Percentiles rank a stretch among this genome's conserved stretches.
Evolutionary conservation across 352 stramenopile genomes (phyloP).

Genomic region (Phytophthora cactorum): DNA sequence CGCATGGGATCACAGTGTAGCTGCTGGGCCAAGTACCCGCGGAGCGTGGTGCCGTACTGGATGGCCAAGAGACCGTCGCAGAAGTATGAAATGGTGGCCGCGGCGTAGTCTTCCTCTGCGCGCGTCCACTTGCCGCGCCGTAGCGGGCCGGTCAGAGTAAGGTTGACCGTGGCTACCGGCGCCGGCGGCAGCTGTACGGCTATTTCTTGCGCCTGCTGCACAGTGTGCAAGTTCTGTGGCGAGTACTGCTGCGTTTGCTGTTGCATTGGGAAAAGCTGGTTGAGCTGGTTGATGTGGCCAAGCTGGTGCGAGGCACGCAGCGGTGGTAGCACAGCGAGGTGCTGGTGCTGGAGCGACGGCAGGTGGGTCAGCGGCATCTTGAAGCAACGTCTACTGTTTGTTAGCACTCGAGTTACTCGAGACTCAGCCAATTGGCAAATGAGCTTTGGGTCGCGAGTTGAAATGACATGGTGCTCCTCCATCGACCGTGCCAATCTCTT

Average conservation of each 20-base stretch:
- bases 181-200: constrained; percentile 7
- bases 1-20: constrained; percentile 81
- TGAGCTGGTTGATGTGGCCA: constrained; percentile 17
- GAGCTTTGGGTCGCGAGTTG: constrained; percentile 32
- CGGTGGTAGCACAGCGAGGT: constrained; percentile 33
- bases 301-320: constrained; percentile 32
- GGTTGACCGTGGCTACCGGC: constrained; percentile 10
- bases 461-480: constrained; percentile 18
- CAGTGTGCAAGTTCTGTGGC: constrained; percentile 15
- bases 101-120: constrained; percentile 69
- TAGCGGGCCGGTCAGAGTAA: constrained; percentile 46
- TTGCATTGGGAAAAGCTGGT: constrained; percentile 38
- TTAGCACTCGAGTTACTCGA: constrained; percentile 1
- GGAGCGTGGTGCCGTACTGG: constrained; percentile 75
- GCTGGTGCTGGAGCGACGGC: constrained; percentile 29
- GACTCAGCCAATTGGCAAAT: constrained; percentile 37
- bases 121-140: constrained; percentile 78
- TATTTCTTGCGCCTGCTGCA: constrained; percentile 10
- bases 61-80: constrained; percentile 65
- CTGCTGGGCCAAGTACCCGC: constrained; percentile 73
- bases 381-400: constrained; percentile 4
- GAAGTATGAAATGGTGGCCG: constrained; percentile 77
- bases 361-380: constrained; percentile 44
- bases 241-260: constrained; percentile 27
- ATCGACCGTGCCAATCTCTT: constrained; percentile 27